Conservation (phyloP, 225 moss, liverwort and hornwort species). For the Climacium dendroides region DNA sequence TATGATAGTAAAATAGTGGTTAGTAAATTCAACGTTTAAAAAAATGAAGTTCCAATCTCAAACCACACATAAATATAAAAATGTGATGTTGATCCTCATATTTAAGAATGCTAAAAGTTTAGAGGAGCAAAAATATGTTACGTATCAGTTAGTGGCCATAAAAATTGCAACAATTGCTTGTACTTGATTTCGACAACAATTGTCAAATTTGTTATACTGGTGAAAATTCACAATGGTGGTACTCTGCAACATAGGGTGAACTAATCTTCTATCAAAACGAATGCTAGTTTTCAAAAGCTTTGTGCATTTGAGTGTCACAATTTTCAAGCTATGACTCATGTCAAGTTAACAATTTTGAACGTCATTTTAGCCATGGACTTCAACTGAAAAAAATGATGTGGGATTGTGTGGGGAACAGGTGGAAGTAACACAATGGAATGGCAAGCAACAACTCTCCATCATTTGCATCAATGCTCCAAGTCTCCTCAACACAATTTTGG, state of each 20-base stretch:
- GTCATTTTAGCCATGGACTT: neutral
- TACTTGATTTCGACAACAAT: neutral
- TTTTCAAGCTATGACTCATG: too few relatives aligned
- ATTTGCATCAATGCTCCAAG: neutral
- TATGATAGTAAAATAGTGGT: neutral
- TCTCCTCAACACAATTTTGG: neutral
- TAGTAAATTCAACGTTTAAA: neutral
- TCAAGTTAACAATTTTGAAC: neutral
- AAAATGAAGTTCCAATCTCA: neutral
- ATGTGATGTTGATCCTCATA: neutral
- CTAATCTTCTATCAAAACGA: neutral
- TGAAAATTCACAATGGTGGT: too few relatives aligned
- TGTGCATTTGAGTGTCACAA: neutral
- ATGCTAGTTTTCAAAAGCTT: neutral
- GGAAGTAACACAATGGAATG: neutral
- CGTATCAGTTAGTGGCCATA: neutral
- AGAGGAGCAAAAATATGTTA: neutral
- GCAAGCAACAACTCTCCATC: neutral
- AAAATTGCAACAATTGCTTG: neutral
- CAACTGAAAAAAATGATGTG: too few relatives aligned
- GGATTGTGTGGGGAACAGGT: neutral
- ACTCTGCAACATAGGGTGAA: neutral
- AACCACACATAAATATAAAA: neutral
- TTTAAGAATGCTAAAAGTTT: neutral
- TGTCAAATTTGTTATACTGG: neutral